Base-by-base conservation (phyloP, 768 basidiomycete species). In the Neoboletus subvelutipes region DNA sequence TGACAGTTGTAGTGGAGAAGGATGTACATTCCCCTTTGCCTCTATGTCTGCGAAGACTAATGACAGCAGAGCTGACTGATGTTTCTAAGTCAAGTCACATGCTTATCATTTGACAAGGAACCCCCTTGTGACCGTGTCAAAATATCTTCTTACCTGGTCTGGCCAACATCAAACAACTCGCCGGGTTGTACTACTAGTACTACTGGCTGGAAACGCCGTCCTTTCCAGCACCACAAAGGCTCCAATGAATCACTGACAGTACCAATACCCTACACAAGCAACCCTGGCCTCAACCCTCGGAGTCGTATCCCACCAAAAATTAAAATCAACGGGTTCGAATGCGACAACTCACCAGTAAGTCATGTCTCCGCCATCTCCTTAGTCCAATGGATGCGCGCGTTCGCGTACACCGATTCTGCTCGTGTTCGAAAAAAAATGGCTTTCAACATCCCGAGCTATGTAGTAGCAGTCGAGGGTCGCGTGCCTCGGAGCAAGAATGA, bases 381-480 rank as follows among this genome's bases (percentile, higher is more conserved):
- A 5, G 39, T 46, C 24, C 56, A 55, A 42, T 56, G 57, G 67
- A 46, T 50, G 28, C 48, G 12, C 20, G 37, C 57, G 9, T 67
- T 64, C 22, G 56, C 62, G 31, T 57, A 67, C 28, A 59, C 57
- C n/a, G 48, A 58, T 8, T 29, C 56, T 10, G 45, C 34, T 29
- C 46, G 10, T 17, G 40, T 8, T 43, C 45, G 20, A 34, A 11
- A 42, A 26, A 28, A 6, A 42, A 33, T 5, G 10, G 24, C 31
- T 24, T 13, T 18, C 47, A 13, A 43, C 26, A 26, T 18, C 15
- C 12, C n/a, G 31, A 40, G 13, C n/a, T 10, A 39, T 39, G n/a
- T 10, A 9, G 17, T 22, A 29, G 17, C 12, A 13, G 40, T 11
- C n/a, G 42, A 49, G 18, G 7, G 39, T 34, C 11, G 11, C 47